A percentile compares a stretch with the other conserved stretches of the same genome.
These are phyloP conservation scores for Effrenium voratum DNA, from an alignment of 73 alveolate genomes.

Conservation along the genomic window DNA sequence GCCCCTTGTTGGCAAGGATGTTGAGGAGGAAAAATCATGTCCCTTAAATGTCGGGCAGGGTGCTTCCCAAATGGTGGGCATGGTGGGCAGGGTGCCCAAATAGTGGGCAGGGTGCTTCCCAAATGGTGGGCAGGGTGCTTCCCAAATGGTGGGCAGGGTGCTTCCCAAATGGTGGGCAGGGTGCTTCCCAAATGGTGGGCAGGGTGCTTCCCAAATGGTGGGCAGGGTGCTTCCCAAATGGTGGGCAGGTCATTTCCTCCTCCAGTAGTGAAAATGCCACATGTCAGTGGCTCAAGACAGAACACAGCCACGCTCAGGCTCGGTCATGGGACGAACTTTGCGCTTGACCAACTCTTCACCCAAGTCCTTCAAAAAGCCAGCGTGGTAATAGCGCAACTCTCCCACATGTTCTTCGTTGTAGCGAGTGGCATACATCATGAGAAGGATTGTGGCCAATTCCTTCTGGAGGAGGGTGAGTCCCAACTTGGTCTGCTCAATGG, in stretches of 20 bases:
- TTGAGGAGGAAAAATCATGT: too few species aligned
- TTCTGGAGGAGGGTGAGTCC: background rate
- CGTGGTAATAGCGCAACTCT: background rate
- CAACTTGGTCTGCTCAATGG: background rate
- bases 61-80: too few species aligned
- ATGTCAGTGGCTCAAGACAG: background rate
- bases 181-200: too few species aligned
- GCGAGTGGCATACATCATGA: background rate
- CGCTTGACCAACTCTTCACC: background rate
- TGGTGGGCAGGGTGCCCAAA: too few species aligned
- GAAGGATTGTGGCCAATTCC: background rate
- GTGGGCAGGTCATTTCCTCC: background rate
- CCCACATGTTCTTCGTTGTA: background rate
- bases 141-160: too few species aligned
- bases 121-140: too few species aligned
- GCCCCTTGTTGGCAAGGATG: too few species aligned
- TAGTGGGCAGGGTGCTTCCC: too few species aligned
- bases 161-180: too few species aligned
- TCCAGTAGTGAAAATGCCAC: too few species aligned
- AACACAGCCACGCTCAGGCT: conserved; percentile 3
- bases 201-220: too few species aligned
- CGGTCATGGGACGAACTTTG: background rate
- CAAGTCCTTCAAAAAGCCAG: conserved; percentile 11
- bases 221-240: background rate
- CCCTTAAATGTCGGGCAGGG: too few species aligned